Evolutionary conservation across 495 filamentous ascomycete genomes (phyloP).

Genomic region (Thozetella sp.): DNA sequence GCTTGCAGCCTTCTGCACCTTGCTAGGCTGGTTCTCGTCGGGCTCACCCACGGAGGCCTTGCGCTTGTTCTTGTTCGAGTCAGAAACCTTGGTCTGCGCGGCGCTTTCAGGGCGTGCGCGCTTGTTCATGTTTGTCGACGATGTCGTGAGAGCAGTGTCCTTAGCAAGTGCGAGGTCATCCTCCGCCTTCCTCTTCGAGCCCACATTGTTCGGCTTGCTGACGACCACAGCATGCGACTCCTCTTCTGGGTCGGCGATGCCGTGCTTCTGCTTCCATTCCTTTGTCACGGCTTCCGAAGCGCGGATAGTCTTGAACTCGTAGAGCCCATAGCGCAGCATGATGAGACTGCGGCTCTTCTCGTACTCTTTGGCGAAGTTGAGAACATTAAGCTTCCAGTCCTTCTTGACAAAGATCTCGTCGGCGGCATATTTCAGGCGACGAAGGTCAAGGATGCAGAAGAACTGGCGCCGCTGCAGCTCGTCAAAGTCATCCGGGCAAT

Average conservation of each 20-base stretch:
- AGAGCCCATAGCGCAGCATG: slow-evolving; percentile 53
- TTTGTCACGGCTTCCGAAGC: slow-evolving; percentile 46
- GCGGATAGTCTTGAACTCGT: slow-evolving; percentile 54
- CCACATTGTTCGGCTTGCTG: slow-evolving; percentile 15
- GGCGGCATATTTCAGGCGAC: slow-evolving; percentile 52
- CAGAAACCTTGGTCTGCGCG: slow-evolving; percentile 13
- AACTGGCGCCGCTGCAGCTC: slow-evolving; percentile 51
- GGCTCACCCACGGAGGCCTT: slow-evolving; percentile 42
- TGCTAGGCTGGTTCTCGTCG: slow-evolving; percentile 61
- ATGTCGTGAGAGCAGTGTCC: slow-evolving; percentile 28
- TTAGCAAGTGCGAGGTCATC: slow-evolving; percentile 38
- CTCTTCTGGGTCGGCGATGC: slow-evolving; percentile 37
- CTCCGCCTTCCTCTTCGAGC: slow-evolving; percentile 46
- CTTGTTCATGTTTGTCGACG: slow-evolving; percentile 40
- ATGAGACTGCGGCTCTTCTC: slow-evolving; percentile 55
- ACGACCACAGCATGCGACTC: slow-evolving; percentile 13
- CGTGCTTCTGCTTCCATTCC: slow-evolving; percentile 48
- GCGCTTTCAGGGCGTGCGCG: slow-evolving; percentile 30
- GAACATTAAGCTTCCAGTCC: slow-evolving; percentile 53
- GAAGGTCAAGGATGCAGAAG: slow-evolving; percentile 53
- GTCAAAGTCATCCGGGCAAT: slow-evolving; percentile 47
- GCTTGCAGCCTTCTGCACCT: slow-evolving; percentile 50
- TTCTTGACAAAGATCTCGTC: slow-evolving; percentile 53
- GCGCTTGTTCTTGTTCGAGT: slow-evolving; percentile 43
- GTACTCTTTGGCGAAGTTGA: slow-evolving; percentile 54